Evolutionary conservation across 2,329 filamentous ascomycete species (phyloP).

Genomic region (Aspergillus novoparasiticus): DNA sequence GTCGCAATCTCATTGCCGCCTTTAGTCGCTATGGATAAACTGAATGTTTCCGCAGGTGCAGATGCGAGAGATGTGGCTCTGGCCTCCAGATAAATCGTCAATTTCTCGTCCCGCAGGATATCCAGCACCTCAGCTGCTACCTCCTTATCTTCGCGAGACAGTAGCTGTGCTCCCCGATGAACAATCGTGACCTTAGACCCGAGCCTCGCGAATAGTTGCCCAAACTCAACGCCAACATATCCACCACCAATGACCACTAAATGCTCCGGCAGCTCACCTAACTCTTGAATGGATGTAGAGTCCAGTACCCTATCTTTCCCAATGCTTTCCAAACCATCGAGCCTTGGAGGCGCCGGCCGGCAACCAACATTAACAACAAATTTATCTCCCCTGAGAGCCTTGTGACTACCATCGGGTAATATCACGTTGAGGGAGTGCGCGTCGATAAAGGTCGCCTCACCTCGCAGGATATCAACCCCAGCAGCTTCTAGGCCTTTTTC

Average conservation of each 20-base stretch:
- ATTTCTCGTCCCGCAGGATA: not conserved
- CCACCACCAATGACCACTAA: not conserved
- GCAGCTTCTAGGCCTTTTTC: conserved; percentile 32
- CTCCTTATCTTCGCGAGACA: not conserved
- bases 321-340: not conserved
- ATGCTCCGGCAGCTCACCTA: not conserved
- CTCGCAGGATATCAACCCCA: not conserved
- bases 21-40: not conserved
- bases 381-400: not conserved
- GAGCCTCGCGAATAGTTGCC: not conserved
- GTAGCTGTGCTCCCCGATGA: not conserved
- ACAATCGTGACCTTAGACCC: not conserved
- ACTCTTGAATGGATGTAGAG: not conserved
- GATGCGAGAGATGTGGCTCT: not conserved
- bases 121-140: not conserved
- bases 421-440: not conserved
- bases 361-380: not conserved
- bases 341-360: not conserved
- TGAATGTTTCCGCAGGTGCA: not conserved
- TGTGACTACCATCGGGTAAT: not conserved
- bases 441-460: not conserved
- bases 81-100: not conserved
- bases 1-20: not conserved
- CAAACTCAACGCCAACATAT: not conserved
- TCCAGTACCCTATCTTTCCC: not conserved